These are phyloP conservation scores for Angomonas ambiguus DNA, from an alignment of 208 protist genomes.

Conservation along the genomic window DNA sequence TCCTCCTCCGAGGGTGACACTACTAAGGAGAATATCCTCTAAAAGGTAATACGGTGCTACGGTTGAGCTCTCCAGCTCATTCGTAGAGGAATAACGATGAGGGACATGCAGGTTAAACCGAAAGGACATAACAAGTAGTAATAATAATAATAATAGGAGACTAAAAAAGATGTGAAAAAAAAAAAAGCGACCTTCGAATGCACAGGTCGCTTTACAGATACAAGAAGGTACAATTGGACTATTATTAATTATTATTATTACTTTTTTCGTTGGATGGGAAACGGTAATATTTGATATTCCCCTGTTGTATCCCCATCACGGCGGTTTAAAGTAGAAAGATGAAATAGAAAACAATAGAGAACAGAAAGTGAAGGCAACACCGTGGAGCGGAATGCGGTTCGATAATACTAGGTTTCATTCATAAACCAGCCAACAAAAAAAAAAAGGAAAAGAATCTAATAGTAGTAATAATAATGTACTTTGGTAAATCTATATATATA, in stretches of 20 bases:
- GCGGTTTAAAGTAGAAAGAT: neutral
- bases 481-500: constrained; percentile 1
- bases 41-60: neutral
- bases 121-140: neutral
- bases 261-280: too few relatives aligned
- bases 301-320: too few relatives aligned
- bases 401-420: too few relatives aligned
- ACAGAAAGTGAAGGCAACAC: too few relatives aligned
- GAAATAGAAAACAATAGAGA: neutral
- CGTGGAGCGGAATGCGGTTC: too few relatives aligned
- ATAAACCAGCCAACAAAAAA: neutral
- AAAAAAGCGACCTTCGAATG: constrained; percentile 11
- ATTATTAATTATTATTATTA: neutral
- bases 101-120: neutral
- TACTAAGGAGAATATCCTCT: neutral
- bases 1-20: neutral
- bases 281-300: too few relatives aligned
- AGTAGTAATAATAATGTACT: neutral
- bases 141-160: constrained; percentile 8
- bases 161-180: constrained; percentile 5
- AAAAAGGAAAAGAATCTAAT: neutral
- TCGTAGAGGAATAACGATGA: neutral
- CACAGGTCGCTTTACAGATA: too few relatives aligned
- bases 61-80: neutral
- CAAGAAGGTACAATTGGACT: neutral